Percentiles rank a stretch among this genome's conserved stretches.
phyloP scores from a whole-genome alignment of 1,284 basidiomycete genomes.

The Apiotrichum montevideense region DNA sequence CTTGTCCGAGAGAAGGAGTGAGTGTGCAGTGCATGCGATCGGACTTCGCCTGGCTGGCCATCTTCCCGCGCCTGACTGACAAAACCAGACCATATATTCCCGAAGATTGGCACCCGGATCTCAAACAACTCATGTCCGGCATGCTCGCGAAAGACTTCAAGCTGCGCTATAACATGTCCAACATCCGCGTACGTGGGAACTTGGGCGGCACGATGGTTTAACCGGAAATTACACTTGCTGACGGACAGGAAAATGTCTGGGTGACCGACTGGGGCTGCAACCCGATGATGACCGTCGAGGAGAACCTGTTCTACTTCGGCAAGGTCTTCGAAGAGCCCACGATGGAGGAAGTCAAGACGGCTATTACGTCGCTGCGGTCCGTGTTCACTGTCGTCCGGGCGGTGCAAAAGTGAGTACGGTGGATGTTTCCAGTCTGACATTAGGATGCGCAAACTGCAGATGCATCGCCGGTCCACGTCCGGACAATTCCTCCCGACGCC shows the following conservation, averaged over 20 bases:
- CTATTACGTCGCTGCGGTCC: conserved; percentile 39
- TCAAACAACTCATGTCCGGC: conserved; percentile 39
- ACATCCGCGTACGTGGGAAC: conserved; percentile 37
- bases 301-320: conserved; percentile 45
- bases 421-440: background rate
- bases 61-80: background rate
- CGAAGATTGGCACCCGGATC: conserved; percentile 36
- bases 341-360: conserved; percentile 43
- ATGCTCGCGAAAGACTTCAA: conserved; percentile 47
- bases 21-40: conserved; percentile 12
- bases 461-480: background rate
- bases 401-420: conserved; percentile 38
- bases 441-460: conserved; percentile 7
- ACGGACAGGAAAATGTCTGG: conserved; percentile 47
- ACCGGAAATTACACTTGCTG: background rate
- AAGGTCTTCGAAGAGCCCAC: conserved; percentile 48
- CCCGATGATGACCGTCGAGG: conserved; percentile 40
- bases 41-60: no score
- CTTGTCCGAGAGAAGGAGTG: conserved; percentile 49
- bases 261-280: conserved; percentile 39
- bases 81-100: conserved; percentile 37
- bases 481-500: background rate
- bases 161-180: conserved; percentile 38
- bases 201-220: background rate
- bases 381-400: conserved; percentile 46